Evolutionary conservation across 176 grass and related monocot genomes (phyloP).

Genomic region (Tillandsia leiboldiana): DNA sequence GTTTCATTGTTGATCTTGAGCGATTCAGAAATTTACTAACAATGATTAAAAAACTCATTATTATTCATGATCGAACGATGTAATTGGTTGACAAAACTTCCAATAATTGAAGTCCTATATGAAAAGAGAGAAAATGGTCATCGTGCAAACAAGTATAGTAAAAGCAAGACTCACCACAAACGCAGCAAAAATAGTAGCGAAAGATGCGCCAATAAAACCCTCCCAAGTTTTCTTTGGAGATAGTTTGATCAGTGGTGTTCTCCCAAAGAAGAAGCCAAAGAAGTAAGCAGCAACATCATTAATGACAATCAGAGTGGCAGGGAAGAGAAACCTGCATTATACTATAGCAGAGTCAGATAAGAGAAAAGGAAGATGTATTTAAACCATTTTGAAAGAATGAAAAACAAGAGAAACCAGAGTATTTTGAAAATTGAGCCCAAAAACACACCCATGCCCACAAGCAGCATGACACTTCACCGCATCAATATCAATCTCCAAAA

Average conservation of each 20-base stretch:
- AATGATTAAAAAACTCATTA: too few species aligned
- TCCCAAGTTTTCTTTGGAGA: constrained; percentile 99
- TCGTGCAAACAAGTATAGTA: not conserved
- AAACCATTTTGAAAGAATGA: too few species aligned
- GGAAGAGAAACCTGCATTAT: constrained; percentile 81
- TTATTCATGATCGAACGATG: too few species aligned
- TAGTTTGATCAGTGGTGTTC: constrained; percentile 92
- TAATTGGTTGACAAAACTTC: not conserved
- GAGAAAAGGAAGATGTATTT: too few species aligned
- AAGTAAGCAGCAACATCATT: constrained; percentile 95
- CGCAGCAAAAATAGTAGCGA: constrained; percentile 85
- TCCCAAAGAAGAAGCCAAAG: constrained; percentile 97
- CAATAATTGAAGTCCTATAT: not conserved
- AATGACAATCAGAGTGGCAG: constrained; percentile 90
- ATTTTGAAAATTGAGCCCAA: too few species aligned
- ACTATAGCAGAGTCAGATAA: not conserved
- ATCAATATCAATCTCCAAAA: too few species aligned
- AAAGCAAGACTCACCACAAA: constrained; percentile 52
- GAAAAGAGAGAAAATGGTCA: constrained; percentile 10
- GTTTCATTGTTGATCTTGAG: too few species aligned
- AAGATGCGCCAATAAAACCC: constrained; percentile 97
- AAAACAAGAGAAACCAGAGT: too few species aligned
- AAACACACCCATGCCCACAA: too few species aligned
- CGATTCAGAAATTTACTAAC: too few species aligned
- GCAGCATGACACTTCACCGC: too few species aligned